Evolutionary conservation across 805 yeast species (phyloP), one percentile per base, ranked within the genome.

Genomic region (Danielia oregonensis): DNA sequence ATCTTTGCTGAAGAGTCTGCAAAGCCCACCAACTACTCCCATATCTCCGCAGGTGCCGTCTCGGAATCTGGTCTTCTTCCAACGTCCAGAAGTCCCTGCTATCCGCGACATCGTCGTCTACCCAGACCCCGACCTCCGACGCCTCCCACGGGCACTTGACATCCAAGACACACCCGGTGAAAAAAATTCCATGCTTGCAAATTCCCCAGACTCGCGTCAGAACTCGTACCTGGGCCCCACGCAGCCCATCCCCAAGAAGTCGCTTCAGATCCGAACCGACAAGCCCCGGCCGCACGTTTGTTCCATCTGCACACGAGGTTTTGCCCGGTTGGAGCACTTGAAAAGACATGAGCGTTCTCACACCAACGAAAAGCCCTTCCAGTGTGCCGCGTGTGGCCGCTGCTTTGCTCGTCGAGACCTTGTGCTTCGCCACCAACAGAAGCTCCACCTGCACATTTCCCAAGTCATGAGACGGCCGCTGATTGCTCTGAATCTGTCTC

Each of bases 261-360:
- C 94, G 4, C 81, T 86, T 29, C 72, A 79, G 39, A 82, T 86
- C 54, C 86, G 86, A 58, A 86, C 96, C 0, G 94, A 87, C 52
- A 88, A 88, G 55, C 97, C 97, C 10, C 70, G 97, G 39, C 97
- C 97, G 1, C 95, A 86, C 54, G 72, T 86, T 8, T 93, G 98
- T 57, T 61, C 82, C 2, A 82, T 86, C 4, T 93, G 98, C 57
- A 86, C 97, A 1, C 72, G 98, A 40, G 95, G 95, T 2, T 93
- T 93, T 72, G 98, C 97, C 2, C 74, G 98, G 35, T 70, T 86
- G 31, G 98, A 91, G 60, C 98, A 91, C 61, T 70, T 93, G 52
- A 88, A 86, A 59, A 79, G 98, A 38, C 98, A 91, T 55, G 94
- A 88, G 50, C 68, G 97, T 26, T 82, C 94, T 0, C 98, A 91